Evolutionary conservation across 2,329 filamentous ascomycete species (phyloP), one percentile per base, ranked within the genome.

Genomic region (Apiospora pterosperma): DNA sequence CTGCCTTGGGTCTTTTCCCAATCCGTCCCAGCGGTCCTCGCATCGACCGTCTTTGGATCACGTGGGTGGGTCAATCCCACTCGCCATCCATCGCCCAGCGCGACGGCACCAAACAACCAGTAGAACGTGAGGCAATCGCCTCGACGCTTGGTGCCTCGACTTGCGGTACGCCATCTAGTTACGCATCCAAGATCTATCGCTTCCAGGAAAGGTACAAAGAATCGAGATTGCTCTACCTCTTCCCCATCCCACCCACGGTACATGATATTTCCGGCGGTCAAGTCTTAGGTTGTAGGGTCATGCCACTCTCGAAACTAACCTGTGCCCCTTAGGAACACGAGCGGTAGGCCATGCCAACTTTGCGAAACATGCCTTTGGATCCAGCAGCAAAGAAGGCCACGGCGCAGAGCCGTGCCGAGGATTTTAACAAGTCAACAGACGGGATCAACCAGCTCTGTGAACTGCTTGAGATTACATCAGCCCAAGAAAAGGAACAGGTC

Each of bases 371-470:
- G 58, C 58, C 58, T 38, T 19, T 39, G 12, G 58, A 60, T 25
- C 34, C 58, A 60, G 58, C n/a, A 38, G 36, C n/a, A 39, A 60
- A 60, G 58, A 60, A 39, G 21, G 38, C 36, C n/a, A 60, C 58
- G 58, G 34, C 11, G 34, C n/a, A 60, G 34, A 55, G 48, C 19
- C 34, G 58, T 19, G 58, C 34, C 10, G 58, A 60, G 12, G 36
- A 38, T 12, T 21, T 11, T 8, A 3, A 16, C 34, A 60, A 25
- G 4, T 36, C 58, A 38, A n/a, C 36, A 60, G 58, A 60, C 28
- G 48, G 19, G 34, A 16, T 60, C 36, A 39, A 60, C 58, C n/a
- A 28, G 5, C 34, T 60, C 16, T 60, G 58, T 21, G 39, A 48
- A 8, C 7, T 62, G 60, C 38, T 62, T 25, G 60, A 48, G 12